Percentiles rank a stretch among this genome's conserved stretches.
Evolutionary conservation across 208 protist genomes (phyloP).

Genomic region (Trypanosoma mega): DNA sequence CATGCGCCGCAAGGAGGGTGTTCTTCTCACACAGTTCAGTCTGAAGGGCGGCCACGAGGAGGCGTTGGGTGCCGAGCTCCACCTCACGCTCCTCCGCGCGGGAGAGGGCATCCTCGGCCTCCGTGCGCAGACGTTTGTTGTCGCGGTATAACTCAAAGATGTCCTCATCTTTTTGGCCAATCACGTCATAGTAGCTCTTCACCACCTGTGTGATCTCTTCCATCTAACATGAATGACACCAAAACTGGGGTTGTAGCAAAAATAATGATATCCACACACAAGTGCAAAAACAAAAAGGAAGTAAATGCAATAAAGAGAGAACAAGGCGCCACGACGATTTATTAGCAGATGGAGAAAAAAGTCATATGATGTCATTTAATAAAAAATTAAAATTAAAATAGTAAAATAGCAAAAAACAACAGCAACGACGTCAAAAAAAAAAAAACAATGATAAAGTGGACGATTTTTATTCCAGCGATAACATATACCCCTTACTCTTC

Average conservation of each 20-base stretch:
- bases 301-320: conserved; percentile 6
- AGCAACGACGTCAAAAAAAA: too few species aligned
- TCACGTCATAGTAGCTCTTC: conserved; percentile 64
- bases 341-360: too few species aligned
- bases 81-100: conserved; percentile 49
- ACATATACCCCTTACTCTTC: too few species aligned
- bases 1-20: conserved; percentile 45
- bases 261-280: background rate
- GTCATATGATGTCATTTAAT: too few species aligned
- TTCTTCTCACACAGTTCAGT: conserved; percentile 58
- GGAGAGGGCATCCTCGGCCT: conserved; percentile 45
- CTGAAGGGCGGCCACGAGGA: conserved; percentile 47
- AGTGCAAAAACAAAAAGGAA: background rate
- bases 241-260: background rate
- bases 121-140: conserved; percentile 61
- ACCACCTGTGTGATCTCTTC: conserved; percentile 63
- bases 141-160: conserved; percentile 72
- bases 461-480: too few species aligned
- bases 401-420: too few species aligned
- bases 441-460: too few species aligned
- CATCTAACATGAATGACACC: conserved; percentile 9
- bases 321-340: too few species aligned
- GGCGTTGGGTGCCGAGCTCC: conserved; percentile 27
- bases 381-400: too few species aligned
- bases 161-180: conserved; percentile 74